Conservation (phyloP, 495 filamentous ascomycete genomes). For the Tuber aestivum region DNA sequence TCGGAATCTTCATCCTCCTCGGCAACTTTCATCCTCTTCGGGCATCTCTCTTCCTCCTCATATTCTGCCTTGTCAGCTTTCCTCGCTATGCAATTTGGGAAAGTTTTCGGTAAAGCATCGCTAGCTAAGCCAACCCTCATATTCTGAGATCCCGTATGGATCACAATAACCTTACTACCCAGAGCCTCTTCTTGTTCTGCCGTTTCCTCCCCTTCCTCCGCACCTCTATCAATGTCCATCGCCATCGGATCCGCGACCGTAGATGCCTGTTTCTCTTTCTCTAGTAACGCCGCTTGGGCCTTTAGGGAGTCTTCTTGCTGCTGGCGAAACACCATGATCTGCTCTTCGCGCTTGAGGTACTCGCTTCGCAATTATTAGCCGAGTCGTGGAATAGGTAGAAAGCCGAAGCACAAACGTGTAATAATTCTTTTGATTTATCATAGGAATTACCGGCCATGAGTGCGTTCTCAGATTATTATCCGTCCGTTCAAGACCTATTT, state of each 20-base stretch:
- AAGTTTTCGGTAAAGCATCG: conserved; percentile 86
- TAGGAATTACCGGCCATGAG: conserved; percentile 81
- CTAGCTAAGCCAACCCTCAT: conserved; percentile 85
- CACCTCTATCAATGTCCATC: conserved; percentile 52
- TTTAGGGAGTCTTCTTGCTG: conserved; percentile 52
- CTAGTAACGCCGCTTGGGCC: conserved; percentile 42
- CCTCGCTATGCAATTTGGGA: conserved; percentile 87
- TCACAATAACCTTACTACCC: conserved; percentile 78
- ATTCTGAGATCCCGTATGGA: conserved; percentile 98
- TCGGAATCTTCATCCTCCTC: conserved; percentile 53
- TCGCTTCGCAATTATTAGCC: conserved; percentile 53
- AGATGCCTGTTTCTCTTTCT: conserved; percentile 31
- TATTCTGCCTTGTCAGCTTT: conserved; percentile 69
- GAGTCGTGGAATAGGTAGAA: background rate
- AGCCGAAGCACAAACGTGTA: conserved; percentile 68
- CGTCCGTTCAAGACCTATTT: conserved; percentile 77
- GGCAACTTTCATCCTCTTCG: conserved; percentile 75
- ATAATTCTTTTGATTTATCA: conserved; percentile 99
- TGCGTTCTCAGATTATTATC: conserved; percentile 96
- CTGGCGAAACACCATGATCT: conserved; percentile 78
- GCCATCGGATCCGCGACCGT: conserved; percentile 24
- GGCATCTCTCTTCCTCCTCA: conserved; percentile 78
- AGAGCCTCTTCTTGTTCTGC: conserved; percentile 55
- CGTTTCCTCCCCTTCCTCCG: conserved; percentile 52
- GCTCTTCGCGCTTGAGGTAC: conserved; percentile 96